Percentiles rank a stretch among this genome's conserved stretches.
Conservation (phyloP, 495 filamentous ascomycete species). For the Penicillium arizonense region DNA sequence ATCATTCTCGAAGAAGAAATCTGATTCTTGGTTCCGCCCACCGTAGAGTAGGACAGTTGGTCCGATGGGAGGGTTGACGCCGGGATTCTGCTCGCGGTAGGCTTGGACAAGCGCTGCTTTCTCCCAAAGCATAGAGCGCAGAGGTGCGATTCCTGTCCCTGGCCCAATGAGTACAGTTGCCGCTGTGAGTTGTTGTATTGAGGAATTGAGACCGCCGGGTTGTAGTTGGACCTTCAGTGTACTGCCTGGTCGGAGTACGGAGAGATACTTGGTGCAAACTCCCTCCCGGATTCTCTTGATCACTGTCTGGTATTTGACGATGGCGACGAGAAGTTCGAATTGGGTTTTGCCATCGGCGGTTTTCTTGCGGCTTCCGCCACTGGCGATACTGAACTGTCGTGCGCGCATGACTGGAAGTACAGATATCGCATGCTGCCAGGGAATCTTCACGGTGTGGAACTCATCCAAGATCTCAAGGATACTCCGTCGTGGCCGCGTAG, state of each 20-base stretch:
- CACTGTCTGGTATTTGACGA: slow-evolving; percentile 88
- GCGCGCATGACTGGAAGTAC: slow-evolving; percentile 74
- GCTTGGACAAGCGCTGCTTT: slow-evolving; percentile 42
- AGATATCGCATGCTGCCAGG: slow-evolving; percentile 65
- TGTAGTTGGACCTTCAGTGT: slow-evolving; percentile 58
- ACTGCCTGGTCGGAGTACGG: slow-evolving; percentile 57
- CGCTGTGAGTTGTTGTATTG: slow-evolving; percentile 37
- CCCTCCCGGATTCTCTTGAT: slow-evolving; percentile 83
- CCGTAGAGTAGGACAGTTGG: slow-evolving; percentile 69
- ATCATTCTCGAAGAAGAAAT: slow-evolving; percentile 79
- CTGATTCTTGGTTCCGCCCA: slow-evolving; percentile 65
- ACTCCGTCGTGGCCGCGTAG: slow-evolving; percentile 83
- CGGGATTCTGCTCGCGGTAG: slow-evolving; percentile 33
- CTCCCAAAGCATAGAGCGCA: slow-evolving; percentile 77
- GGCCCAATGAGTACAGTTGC: slow-evolving; percentile 82
- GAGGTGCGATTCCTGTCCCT: slow-evolving; percentile 88
- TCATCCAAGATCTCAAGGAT: slow-evolving; percentile 91
- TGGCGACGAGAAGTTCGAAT: slow-evolving; percentile 81
- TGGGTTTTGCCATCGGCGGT: slow-evolving; percentile 38
- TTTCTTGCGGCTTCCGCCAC: slow-evolving; percentile 57
- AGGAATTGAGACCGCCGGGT: slow-evolving; percentile 54
- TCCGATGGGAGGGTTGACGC: slow-evolving; percentile 27
- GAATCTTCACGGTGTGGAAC: slow-evolving; percentile 80
- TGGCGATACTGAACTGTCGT: slow-evolving; percentile 87
- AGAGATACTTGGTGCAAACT: slow-evolving; percentile 85